Evolutionary conservation across 768 basidiomycete genomes (phyloP).

Genomic region (Tulasnella sp.): DNA sequence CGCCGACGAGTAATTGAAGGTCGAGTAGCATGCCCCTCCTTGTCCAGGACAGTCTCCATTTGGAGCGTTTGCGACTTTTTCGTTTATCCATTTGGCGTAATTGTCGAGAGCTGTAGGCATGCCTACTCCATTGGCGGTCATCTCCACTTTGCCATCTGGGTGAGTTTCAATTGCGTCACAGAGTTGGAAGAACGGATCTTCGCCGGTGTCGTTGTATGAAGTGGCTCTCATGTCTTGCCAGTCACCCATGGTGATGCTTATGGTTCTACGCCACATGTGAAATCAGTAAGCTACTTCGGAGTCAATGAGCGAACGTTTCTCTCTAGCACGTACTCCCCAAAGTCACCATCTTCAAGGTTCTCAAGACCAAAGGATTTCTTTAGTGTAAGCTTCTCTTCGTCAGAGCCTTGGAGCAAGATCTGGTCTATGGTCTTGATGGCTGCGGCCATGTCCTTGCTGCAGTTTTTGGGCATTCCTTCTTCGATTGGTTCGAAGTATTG

Average conservation of each 20-base stretch:
- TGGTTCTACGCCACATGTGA: background rate
- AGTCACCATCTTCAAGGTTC: background rate
- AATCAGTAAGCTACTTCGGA: background rate
- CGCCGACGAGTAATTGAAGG: background rate
- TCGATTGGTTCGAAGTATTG: background rate
- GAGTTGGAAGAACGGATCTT: constrained; percentile 5
- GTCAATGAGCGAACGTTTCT: background rate
- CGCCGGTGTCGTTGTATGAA: background rate
- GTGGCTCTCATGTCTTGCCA: background rate
- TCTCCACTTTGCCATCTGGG: background rate
- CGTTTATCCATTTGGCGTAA: background rate
- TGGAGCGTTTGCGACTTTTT: background rate
- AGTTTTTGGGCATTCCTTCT: constrained; percentile 15
- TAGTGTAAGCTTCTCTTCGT: background rate
- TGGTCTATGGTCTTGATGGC: background rate
- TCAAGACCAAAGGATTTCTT: background rate
- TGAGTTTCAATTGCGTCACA: constrained; percentile 11
- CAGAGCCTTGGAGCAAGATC: background rate
- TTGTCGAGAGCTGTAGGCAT: background rate
- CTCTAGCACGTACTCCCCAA: background rate
- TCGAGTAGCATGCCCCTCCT: constrained; percentile 7
- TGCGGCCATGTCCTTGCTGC: background rate
- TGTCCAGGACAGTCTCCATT: background rate
- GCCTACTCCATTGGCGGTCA: background rate
- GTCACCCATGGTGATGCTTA: background rate